Base-by-base conservation (phyloP, 2,329 filamentous ascomycete species). In the Trichoderma oligosporum region DNA sequence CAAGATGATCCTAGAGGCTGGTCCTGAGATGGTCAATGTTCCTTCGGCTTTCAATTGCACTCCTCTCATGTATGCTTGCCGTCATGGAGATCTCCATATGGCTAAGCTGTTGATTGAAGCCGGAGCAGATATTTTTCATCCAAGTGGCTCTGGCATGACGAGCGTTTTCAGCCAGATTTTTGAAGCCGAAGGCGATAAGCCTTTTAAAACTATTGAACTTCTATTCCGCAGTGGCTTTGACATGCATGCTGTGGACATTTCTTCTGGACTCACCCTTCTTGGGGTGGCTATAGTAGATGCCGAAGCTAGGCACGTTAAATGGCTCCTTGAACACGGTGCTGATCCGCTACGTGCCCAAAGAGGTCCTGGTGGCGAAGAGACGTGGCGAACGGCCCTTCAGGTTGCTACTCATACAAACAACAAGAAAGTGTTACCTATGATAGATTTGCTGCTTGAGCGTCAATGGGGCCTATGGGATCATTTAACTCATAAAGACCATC, bases 321-420 rank as follows among this genome's bases (percentile, higher is more conserved):
- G 61, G 56, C 44, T 67, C 24, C 60, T 65, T 4, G 57, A 61
- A 7, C 60, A 59, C 9, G 65, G 65, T 2, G 64, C 61, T 7
- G 59, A 67, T 53, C 64, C 62, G 12, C 18, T 60, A 4, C 62
- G 57, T 29, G 61, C 57, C 8, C 56, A 61, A 8, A 56, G 52
- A 9, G 27, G 41, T 4, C 57, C 60, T 2, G 56, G 48, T 4
- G 47, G 45, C 2, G 20, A 49, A 3, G 24, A 56, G 7, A 8
- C 27, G 3, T 67, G 65, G 64, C 51, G 59, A 20, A 62, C 59
- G 9, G 64, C 60, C 2, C 27, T 65, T 3, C 58, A 59, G 2
- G 31, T 61, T 11, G 58, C 61, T 1, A 16, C 35, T 14, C 24
- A 57, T 5, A 38, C 35, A 2, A 24, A n/a, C 12, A 44, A 60